Percentiles rank a stretch among this genome's conserved stretches.
Evolutionary conservation across 2,329 filamentous ascomycete genomes (phyloP).

Genomic region (Aureobasidium subglaciale): DNA sequence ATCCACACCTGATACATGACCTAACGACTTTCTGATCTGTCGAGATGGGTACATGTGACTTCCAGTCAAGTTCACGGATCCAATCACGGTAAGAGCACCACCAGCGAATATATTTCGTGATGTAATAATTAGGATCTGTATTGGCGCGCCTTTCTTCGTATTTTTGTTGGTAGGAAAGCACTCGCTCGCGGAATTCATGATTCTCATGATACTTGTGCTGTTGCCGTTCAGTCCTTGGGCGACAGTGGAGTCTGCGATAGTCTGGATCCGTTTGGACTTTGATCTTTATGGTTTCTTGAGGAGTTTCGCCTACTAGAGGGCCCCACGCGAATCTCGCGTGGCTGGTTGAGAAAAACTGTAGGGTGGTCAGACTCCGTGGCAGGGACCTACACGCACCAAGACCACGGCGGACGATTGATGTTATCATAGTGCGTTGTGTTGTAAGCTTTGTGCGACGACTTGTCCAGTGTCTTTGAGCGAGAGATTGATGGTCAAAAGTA

Average conservation of each 20-base stretch:
- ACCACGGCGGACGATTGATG: background rate
- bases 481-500: background rate
- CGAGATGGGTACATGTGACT: background rate
- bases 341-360: background rate
- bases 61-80: background rate
- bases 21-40: background rate
- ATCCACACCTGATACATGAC: background rate
- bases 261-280: background rate
- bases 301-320: too few species aligned
- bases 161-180: background rate
- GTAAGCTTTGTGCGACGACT: background rate
- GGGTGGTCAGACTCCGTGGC: too few species aligned
- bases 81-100: background rate
- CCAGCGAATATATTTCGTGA: background rate
- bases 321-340: background rate
- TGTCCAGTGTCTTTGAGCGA: background rate
- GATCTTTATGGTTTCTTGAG: background rate
- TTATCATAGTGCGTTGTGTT: background rate
- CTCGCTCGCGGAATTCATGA: too few species aligned
- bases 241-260: background rate
- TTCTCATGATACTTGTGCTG: background rate
- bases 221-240: background rate
- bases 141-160: background rate
- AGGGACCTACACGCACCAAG: background rate
- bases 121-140: background rate